These are phyloP conservation scores for Linderina pennispora DNA, from an alignment of 192 early-diverging fungal genomes.

Conservation along the genomic window DNA sequence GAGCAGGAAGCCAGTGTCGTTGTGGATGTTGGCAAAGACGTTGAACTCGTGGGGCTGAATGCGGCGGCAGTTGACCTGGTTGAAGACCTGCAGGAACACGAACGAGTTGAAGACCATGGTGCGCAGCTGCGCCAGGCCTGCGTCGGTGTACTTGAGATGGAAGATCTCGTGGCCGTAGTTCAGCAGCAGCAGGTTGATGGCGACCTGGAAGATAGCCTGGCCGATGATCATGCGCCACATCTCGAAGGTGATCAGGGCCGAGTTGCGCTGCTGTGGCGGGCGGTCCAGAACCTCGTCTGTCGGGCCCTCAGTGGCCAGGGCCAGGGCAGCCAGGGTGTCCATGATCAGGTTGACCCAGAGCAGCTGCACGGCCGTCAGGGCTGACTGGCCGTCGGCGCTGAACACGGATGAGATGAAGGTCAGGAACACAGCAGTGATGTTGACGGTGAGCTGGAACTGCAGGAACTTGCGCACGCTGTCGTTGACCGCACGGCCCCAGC, in stretches of 20 bases:
- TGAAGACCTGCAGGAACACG: constrained; percentile 93
- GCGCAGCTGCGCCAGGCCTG: constrained; percentile 48
- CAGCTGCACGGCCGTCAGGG: constrained; percentile 85
- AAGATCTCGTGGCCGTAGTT: constrained; percentile 56
- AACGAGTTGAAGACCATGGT: constrained; percentile 94
- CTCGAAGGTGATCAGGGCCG: constrained; percentile 73
- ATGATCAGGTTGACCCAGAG: constrained; percentile 96
- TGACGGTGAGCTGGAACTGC: constrained; percentile 81
- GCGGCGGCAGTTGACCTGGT: constrained; percentile 86
- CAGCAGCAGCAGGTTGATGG: constrained; percentile 60
- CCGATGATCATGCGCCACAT: constrained; percentile 94
- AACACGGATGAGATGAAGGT: constrained; percentile 62
- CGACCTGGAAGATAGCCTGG: constrained; percentile 87
- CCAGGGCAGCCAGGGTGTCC: constrained; percentile 88
- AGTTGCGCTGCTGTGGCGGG: constrained; percentile 65
- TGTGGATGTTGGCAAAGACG: constrained; percentile 78
- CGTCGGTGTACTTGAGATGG: constrained; percentile 34
- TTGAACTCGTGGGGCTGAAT: constrained; percentile 69
- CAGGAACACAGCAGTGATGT: constrained; percentile 69
- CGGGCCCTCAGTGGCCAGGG: constrained; percentile 88
- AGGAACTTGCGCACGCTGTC: constrained; percentile 85
- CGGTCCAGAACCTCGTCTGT: constrained; percentile 77
- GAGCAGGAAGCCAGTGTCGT: constrained; percentile 74
- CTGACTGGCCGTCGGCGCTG: constrained; percentile 61
- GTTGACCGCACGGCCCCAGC: constrained; percentile 77